A percentile compares a stretch with the other conserved stretches of the same genome.
phyloP scores from a whole-genome alignment of 1,284 basidiomycete species.

The Cryptococcus depauperatus region DNA sequence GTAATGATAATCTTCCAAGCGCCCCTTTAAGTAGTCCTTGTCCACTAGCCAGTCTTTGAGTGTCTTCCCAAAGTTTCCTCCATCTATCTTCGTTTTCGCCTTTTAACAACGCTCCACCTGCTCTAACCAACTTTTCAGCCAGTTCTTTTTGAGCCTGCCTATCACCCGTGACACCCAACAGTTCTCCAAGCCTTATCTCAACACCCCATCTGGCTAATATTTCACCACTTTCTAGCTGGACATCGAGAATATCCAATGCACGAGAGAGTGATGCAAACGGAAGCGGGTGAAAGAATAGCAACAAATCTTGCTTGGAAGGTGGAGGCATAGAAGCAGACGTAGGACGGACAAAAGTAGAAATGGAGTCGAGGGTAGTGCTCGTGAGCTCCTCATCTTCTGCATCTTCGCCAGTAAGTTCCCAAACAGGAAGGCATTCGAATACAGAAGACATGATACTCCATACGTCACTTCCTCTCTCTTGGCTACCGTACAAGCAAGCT shows the following conservation, averaged over 20 bases:
- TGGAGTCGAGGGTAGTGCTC: constrained; percentile 67
- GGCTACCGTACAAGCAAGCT: constrained; percentile 77
- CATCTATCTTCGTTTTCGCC: constrained; percentile 59
- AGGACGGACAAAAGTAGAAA: constrained; percentile 69
- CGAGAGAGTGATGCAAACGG: constrained; percentile 64
- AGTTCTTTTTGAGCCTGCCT: constrained; percentile 65
- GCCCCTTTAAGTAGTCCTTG: constrained; percentile 60
- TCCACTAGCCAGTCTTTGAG: constrained; percentile 66
- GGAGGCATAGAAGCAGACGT: constrained; percentile 54
- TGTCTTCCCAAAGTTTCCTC: constrained; percentile 77
- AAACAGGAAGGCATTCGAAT: constrained; percentile 88
- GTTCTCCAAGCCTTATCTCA: constrained; percentile 69
- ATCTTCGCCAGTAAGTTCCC: constrained; percentile 57
- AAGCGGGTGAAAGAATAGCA: constrained; percentile 72
- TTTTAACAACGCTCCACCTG: constrained; percentile 34
- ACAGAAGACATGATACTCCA: constrained; percentile 80
- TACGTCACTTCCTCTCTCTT: constrained; percentile 51
- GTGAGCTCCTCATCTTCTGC: constrained; percentile 61
- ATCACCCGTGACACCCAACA: constrained; percentile 66
- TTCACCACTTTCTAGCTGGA: constrained; percentile 88
- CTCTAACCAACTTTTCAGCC: constrained; percentile 75
- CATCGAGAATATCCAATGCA: constrained; percentile 78
- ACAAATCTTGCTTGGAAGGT: constrained; percentile 59
- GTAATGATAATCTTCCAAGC: constrained; percentile 62
- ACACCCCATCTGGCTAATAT: constrained; percentile 78